A percentile compares a stretch with the other conserved stretches of the same genome.
Evolutionary conservation across 371 early-diverging fungal genomes (phyloP).

Genomic region (Mucor indicus): DNA sequence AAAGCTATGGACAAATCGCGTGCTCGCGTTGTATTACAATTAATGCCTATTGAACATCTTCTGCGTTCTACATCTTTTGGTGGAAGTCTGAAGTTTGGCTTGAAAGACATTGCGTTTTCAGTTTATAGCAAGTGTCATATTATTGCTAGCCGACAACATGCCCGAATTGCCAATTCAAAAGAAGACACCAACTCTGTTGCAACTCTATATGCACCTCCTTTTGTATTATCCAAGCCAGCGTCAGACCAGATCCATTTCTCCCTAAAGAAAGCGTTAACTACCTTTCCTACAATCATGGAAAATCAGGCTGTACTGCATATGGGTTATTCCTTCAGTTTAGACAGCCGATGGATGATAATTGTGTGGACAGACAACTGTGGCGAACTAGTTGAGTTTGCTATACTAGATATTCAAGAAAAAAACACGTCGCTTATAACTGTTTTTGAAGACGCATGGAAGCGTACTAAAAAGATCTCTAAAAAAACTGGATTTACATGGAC

Average conservation of each 20-base stretch:
- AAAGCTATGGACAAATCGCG: conserved; percentile 9
- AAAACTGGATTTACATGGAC: conserved; percentile 38
- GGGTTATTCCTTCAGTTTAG: conserved; percentile 56
- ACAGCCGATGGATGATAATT: conserved; percentile 52
- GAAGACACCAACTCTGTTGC: conserved; percentile 5
- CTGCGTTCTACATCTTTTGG: conserved; percentile 51
- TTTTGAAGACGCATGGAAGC: conserved; percentile 43
- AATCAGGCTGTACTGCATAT: conserved; percentile 47
- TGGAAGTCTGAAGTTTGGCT: conserved; percentile 52
- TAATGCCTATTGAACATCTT: conserved; percentile 62
- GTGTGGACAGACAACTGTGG: conserved; percentile 65
- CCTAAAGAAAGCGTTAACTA: conserved; percentile 26
- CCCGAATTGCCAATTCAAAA: too few relatives aligned
- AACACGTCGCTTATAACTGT: conserved; percentile 5
- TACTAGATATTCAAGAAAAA: conserved; percentile 11
- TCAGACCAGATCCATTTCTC: conserved; percentile 41
- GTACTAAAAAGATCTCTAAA: conserved; percentile 28
- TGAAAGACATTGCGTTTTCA: conserved; percentile 62
- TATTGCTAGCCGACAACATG: conserved; percentile 22
- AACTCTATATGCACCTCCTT: conserved; percentile 52
- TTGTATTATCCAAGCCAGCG: conserved; percentile 46
- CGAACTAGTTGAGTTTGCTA: conserved; percentile 50
- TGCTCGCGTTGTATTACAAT: conserved; percentile 48
- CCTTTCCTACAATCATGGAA: conserved; percentile 31
- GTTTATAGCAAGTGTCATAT: conserved; percentile 56